Conservation (phyloP, 179 eudicot species). For the Silene vulgaris region DNA sequence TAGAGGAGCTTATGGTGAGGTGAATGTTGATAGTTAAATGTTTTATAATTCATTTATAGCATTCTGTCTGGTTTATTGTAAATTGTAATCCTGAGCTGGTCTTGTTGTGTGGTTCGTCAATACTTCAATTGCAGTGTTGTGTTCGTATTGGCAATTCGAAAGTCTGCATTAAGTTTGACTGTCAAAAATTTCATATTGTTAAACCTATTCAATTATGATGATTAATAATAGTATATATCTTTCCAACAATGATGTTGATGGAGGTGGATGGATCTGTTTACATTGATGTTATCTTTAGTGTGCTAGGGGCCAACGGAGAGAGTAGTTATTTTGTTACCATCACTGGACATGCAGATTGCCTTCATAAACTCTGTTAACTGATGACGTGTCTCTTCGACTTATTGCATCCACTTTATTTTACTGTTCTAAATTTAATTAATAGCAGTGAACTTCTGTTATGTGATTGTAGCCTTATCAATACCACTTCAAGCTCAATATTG, state of each 20-base stretch:
- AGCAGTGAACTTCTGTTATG: not conserved
- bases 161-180: not conserved
- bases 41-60: not conserved
- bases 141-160: not conserved
- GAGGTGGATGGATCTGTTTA: too few species aligned
- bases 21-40: constrained; percentile 12
- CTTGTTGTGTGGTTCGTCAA: not conserved
- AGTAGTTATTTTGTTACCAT: too few species aligned
- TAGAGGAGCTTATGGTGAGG: constrained; percentile 79
- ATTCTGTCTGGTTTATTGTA: not conserved
- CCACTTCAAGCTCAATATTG: not conserved
- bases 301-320: too few species aligned
- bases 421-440: too few species aligned
- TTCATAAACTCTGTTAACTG: too few species aligned
- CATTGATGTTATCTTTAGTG: too few species aligned
- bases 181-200: not conserved
- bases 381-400: too few species aligned
- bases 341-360: too few species aligned
- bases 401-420: too few species aligned
- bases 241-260: too few species aligned
- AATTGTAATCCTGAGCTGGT: not conserved
- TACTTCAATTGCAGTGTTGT: not conserved
- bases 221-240: too few species aligned
- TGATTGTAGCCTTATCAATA: not conserved
- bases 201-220: not conserved